phyloP scores from a whole-genome alignment of 805 yeast species.

The Cyberlindnera maclurae region DNA sequence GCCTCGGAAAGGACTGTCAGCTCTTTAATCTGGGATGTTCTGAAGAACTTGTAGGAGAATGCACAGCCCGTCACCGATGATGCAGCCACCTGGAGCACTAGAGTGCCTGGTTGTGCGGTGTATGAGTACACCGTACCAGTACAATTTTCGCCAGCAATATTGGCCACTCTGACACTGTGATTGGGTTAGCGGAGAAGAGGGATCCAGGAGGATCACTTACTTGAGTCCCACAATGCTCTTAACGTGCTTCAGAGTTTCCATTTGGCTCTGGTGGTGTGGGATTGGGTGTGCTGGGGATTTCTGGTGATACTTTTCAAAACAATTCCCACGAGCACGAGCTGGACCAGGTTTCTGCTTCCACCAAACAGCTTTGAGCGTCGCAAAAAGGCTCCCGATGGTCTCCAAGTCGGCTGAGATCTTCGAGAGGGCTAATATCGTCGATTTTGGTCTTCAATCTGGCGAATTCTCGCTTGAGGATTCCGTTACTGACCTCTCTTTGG shows the following conservation, averaged over 20 bases:
- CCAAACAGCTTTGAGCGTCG: background rate
- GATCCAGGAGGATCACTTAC: slow-evolving; percentile 2
- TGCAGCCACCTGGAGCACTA: slow-evolving; percentile 24
- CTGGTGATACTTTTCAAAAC: too few species aligned
- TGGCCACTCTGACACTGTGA: slow-evolving; percentile 51
- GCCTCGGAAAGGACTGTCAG: slow-evolving; percentile 40
- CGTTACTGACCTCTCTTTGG: background rate
- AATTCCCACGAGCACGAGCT: too few species aligned
- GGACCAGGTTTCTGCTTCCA: too few species aligned
- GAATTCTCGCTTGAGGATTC: slow-evolving; percentile 6
- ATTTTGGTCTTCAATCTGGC: slow-evolving; percentile 24
- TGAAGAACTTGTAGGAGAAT: slow-evolving; percentile 42
- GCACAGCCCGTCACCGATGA: slow-evolving; percentile 7
- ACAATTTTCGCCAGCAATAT: slow-evolving; percentile 47
- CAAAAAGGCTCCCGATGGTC: slow-evolving; percentile 8
- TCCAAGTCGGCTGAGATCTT: slow-evolving; percentile 26
- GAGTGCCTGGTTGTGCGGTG: slow-evolving; percentile 34
- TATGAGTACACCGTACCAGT: slow-evolving; percentile 62
- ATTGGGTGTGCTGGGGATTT: too few species aligned
- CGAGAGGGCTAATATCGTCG: slow-evolving; percentile 27
- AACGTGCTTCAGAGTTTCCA: slow-evolving; percentile 2
- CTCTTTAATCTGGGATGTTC: slow-evolving; percentile 49
- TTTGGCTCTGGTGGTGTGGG: too few species aligned
- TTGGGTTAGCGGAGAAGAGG: background rate
- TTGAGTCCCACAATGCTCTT: slow-evolving; percentile 7